Evolutionary conservation across 2,329 filamentous ascomycete species (phyloP).

Genomic region (Penicillium thymicola): DNA sequence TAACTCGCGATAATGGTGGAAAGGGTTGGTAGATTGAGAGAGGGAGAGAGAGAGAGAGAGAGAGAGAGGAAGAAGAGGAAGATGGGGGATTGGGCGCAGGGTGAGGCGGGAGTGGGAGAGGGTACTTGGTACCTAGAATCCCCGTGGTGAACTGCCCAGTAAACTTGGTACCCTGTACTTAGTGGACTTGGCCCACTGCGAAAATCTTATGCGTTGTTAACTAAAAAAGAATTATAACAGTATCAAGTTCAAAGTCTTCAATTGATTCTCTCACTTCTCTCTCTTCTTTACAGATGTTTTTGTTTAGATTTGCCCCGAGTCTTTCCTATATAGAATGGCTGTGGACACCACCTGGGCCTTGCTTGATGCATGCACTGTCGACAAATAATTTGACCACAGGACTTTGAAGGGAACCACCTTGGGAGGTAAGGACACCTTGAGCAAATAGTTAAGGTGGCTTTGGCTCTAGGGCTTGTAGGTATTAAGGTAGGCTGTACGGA

Average conservation of each 20-base stretch:
- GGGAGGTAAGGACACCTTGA: constrained; percentile 2
- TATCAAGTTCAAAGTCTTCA: not conserved
- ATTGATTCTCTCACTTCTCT: not conserved
- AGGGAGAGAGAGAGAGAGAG: not conserved
- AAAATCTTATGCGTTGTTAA: constrained; percentile 17
- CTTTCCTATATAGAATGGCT: constrained; percentile 8
- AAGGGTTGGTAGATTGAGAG: constrained; percentile 12
- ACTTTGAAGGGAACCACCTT: not conserved
- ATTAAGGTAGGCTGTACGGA: not conserved
- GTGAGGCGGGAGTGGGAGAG: constrained; percentile 5
- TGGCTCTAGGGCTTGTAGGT: not conserved
- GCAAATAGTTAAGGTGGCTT: not conserved
- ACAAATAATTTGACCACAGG: not conserved
- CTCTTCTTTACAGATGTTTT: constrained; percentile 4
- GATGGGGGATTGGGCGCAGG: constrained; percentile 12
- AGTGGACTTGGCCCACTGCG: constrained; percentile 5
- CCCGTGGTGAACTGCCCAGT: not conserved
- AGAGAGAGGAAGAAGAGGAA: constrained; percentile 3
- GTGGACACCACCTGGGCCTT: constrained; percentile 17
- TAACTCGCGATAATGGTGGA: constrained; percentile 15
- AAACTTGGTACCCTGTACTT: constrained; percentile 14
- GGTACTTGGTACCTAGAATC: constrained; percentile 13
- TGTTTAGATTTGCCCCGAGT: constrained; percentile 25
- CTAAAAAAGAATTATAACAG: constrained; percentile 1
- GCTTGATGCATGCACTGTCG: constrained; percentile 17